phyloP scores from a whole-genome alignment of 805 yeast species.

The Candida adriatica region DNA sequence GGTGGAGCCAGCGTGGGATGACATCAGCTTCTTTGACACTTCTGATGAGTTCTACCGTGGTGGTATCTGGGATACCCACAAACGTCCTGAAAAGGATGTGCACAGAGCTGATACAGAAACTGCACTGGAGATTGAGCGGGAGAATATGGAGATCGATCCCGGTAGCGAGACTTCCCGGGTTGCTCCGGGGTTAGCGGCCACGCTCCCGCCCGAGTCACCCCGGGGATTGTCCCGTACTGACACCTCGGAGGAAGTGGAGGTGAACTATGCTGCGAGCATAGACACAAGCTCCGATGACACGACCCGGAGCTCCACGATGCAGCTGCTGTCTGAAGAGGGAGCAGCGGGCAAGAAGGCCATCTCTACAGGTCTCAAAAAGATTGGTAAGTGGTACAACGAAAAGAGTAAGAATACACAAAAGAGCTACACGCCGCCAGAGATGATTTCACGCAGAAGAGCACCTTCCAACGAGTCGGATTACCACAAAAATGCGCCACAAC shows the following conservation, averaged over 20 bases:
- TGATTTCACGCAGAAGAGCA: slow-evolving; percentile 52
- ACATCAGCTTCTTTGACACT: slow-evolving; percentile 64
- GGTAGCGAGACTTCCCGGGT: background rate
- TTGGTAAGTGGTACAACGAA: slow-evolving; percentile 65
- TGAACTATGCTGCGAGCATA: slow-evolving; percentile 7
- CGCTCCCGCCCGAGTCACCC: slow-evolving; percentile 4
- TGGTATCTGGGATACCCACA: slow-evolving; percentile 75
- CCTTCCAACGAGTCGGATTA: slow-evolving; percentile 16
- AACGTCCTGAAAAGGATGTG: slow-evolving; percentile 15
- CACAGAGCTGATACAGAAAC: slow-evolving; percentile 5
- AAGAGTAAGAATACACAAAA: slow-evolving; percentile 27
- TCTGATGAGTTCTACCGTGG: slow-evolving; percentile 71
- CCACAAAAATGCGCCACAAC: slow-evolving; percentile 20
- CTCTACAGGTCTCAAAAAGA: slow-evolving; percentile 43
- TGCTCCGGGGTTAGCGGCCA: background rate
- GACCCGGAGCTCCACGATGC: slow-evolving; percentile 16
- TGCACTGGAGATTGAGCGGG: background rate
- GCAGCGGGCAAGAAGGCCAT: slow-evolving; percentile 31
- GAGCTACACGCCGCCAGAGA: slow-evolving; percentile 43
- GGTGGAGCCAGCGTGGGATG: slow-evolving; percentile 88
- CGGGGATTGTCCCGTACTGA: slow-evolving; percentile 12
- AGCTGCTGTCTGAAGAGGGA: slow-evolving; percentile 21
- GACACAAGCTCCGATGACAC: slow-evolving; percentile 11
- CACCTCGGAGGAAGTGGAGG: background rate
- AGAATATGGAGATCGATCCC: background rate